A percentile compares a stretch with the other conserved stretches of the same genome.
These are phyloP conservation scores for Trichosanthes cucumerina DNA, from an alignment of 306 rosid genomes.

Conservation along the genomic window DNA sequence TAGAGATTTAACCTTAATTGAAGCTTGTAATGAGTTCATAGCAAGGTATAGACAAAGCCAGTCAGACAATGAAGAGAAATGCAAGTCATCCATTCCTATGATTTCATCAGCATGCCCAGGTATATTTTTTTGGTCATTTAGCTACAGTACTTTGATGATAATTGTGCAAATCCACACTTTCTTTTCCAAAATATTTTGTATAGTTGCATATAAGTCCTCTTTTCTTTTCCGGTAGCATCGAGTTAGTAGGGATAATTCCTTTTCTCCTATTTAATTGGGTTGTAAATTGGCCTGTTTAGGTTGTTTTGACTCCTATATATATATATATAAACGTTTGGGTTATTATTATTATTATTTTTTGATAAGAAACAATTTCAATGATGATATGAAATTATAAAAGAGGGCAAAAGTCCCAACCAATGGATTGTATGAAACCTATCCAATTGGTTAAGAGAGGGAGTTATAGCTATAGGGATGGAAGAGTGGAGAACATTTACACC, in stretches of 20 bases:
- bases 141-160: neutral
- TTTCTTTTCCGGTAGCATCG: neutral
- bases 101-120: conserved; percentile 99
- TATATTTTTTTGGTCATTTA: conserved; percentile 15
- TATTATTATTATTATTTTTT: too few species aligned
- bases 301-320: neutral
- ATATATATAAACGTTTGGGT: neutral
- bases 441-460: too few species aligned
- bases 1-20: conserved; percentile 71
- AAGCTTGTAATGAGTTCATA: conserved; percentile 76
- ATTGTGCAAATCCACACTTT: neutral
- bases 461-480: too few species aligned
- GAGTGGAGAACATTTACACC: too few species aligned
- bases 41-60: conserved; percentile 56
- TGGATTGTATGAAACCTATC: too few species aligned
- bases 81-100: conserved; percentile 57
- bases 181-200: neutral
- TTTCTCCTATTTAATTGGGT: neutral
- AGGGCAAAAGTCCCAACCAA: too few species aligned
- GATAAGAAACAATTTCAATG: too few species aligned
- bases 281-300: neutral
- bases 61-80: conserved; percentile 28
- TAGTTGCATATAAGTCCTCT: neutral
- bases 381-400: too few species aligned
- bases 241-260: neutral